Evolutionary conservation across 176 grass and related monocot species (phyloP), one percentile per base, ranked within the genome.

Genomic region (Miscanthus lutarioriparius): DNA sequence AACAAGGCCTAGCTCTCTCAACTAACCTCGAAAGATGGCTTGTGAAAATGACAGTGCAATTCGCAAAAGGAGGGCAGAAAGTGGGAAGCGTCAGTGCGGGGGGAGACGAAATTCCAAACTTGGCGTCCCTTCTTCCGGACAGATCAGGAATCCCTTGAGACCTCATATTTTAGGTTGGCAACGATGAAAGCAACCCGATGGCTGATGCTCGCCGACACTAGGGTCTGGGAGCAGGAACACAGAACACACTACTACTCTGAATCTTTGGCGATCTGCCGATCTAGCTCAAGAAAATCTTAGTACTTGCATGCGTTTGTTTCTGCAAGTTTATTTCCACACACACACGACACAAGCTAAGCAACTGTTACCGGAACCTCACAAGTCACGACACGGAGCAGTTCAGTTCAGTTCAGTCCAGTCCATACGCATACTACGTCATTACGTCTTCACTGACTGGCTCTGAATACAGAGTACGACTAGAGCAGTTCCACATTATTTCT

Each of bases 141-240:
- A 58, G 40, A 72, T 77, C 78, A 20, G 44, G 79, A 86, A 86
- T 77, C 26, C 14, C 45, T 48, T 1, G 45, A 48, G 45, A 16
- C 45, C 45, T 41, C 20, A 25, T 23, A 70, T 64, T 71, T 30
- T 51, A 17, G 14, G 43, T 45, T 80, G 38, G 77, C 17, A 36
- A 10, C 3, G 43, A 33, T 23, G 78, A 86, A 86, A 86, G 83
- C 88, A 65, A 77, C 33, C n/a, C 48, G 43, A 14, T 45, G 43
- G 41, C 12, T 38, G 54, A 10, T 65, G 20, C 45, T 48, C 14
- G 14, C 45, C 47, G n/a, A 33, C 77, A 15, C 76, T 12, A 17
- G 43, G 17, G 62, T 77, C 41, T 36, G 10, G 13, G 40, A 4
- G 35, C 4, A 19, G 27, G 11, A 10, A 23, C 20, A 58, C 20